Percentiles rank a stretch among this genome's conserved stretches.
phyloP scores from a whole-genome alignment of 2,329 filamentous ascomycete genomes.

The Nigrospora osmanthi region DNA sequence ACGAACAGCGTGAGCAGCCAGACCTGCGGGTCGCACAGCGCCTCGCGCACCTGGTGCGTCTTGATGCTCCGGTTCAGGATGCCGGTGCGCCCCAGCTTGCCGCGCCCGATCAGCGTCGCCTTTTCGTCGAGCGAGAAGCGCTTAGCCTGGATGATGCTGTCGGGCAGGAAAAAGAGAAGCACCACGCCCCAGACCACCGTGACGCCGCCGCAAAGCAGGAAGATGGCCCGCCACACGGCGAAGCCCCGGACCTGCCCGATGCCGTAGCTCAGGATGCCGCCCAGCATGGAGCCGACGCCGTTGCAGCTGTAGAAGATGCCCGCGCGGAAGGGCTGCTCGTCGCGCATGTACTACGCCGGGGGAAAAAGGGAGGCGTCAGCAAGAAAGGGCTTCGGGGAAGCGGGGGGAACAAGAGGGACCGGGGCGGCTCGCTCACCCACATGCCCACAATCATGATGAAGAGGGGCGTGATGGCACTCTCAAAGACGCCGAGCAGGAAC shows the following conservation, averaged over 20 bases:
- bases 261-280: slow-evolving; percentile 25
- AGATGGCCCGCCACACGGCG: slow-evolving; percentile 34
- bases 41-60: slow-evolving; percentile 37
- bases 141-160: slow-evolving; percentile 31
- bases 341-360: slow-evolving; percentile 27
- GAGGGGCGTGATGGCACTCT: slow-evolving; percentile 37
- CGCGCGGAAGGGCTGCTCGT: slow-evolving; percentile 37
- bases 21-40: slow-evolving; percentile 32
- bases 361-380: slow-evolving; percentile 1
- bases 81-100: slow-evolving; percentile 28
- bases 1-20: slow-evolving; percentile 36
- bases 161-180: slow-evolving; percentile 31
- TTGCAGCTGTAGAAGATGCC: slow-evolving; percentile 34
- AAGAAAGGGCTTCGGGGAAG: background rate
- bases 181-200: slow-evolving; percentile 32
- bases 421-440: slow-evolving; percentile 21
- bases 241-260: slow-evolving; percentile 32
- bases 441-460: slow-evolving; percentile 43
- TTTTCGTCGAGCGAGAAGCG: slow-evolving; percentile 34
- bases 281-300: slow-evolving; percentile 27
- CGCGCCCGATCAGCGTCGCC: slow-evolving; percentile 29
- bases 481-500: slow-evolving; percentile 37
- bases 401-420: too few relatives aligned
- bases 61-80: slow-evolving; percentile 40
- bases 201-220: slow-evolving; percentile 33